Evolutionary conservation across 176 grass and related monocot species (phyloP).

Genomic region (Oryza longistaminata): DNA sequence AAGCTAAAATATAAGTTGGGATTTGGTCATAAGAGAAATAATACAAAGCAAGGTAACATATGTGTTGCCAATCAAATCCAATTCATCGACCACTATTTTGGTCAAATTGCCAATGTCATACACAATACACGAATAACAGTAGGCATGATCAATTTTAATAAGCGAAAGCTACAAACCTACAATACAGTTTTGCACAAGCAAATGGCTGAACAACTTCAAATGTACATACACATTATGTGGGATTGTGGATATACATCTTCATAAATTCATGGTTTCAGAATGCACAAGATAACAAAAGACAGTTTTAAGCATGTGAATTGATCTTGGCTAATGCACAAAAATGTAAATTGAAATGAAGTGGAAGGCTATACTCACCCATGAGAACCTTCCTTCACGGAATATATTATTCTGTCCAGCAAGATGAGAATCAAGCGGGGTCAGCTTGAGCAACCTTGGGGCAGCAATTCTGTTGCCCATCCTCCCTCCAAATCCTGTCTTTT

Average conservation of each 20-base stretch:
- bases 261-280: not conserved
- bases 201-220: conserved; percentile 7
- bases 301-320: not conserved
- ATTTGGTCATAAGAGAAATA: not conserved
- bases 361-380: conserved; percentile 61
- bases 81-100: not conserved
- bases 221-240: not conserved
- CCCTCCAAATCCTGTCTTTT: conserved; percentile 77
- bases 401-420: conserved; percentile 64
- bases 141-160: not conserved
- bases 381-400: conserved; percentile 80
- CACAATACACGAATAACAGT: not conserved
- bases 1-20: not conserved
- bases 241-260: not conserved
- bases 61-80: not conserved
- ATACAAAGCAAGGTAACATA: too few relatives aligned
- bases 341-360: conserved; percentile 15
- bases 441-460: conserved; percentile 82
- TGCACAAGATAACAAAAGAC: not conserved
- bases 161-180: not conserved
- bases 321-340: not conserved
- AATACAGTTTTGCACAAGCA: not conserved
- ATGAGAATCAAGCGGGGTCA: conserved; percentile 78
- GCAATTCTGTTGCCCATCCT: conserved; percentile 93
- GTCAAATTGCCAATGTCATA: not conserved